A percentile compares a stretch with the other conserved stretches of the same genome.
Evolutionary conservation across 257 asterid species (phyloP).

Genomic region (Craterostigma plantagineum): DNA sequence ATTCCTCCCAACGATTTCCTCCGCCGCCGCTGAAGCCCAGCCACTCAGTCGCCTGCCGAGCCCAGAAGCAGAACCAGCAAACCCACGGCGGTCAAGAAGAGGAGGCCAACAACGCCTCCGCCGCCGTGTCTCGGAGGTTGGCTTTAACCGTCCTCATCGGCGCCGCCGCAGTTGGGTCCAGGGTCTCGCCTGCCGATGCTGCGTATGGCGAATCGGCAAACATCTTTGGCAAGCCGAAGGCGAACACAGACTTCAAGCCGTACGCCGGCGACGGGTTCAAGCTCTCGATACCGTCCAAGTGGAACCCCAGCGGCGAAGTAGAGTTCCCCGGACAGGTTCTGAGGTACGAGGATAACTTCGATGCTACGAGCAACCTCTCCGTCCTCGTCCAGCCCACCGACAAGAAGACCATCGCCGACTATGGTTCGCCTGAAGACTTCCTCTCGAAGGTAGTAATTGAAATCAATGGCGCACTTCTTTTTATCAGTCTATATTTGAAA

Average conservation of each 20-base stretch:
- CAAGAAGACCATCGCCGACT: conserved; percentile 69
- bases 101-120: conserved; percentile 12
- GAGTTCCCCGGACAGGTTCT: conserved; percentile 70
- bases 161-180: conserved; percentile 53
- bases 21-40: conserved; percentile 18
- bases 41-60: conserved; percentile 37
- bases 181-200: conserved; percentile 69
- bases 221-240: conserved; percentile 53
- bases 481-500: background rate
- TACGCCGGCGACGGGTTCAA: conserved; percentile 42
- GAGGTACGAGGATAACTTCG: conserved; percentile 80
- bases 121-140: conserved; percentile 41
- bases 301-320: conserved; percentile 55
- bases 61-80: conserved; percentile 33
- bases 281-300: conserved; percentile 41
- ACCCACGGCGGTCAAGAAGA: conserved; percentile 7
- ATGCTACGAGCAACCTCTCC: conserved; percentile 35
- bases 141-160: conserved; percentile 55
- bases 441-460: conserved; percentile 37
- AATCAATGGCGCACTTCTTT: too few species aligned
- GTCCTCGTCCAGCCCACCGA: conserved; percentile 52
- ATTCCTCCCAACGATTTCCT: conserved; percentile 9
- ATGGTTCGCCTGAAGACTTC: conserved; percentile 56
- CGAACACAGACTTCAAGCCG: conserved; percentile 38
- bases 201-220: conserved; percentile 88